A percentile compares a stretch with the other conserved stretches of the same genome.
Evolutionary conservation across 2,329 filamentous ascomycete genomes (phyloP).

Genomic region (Botrytis galanthina): DNA sequence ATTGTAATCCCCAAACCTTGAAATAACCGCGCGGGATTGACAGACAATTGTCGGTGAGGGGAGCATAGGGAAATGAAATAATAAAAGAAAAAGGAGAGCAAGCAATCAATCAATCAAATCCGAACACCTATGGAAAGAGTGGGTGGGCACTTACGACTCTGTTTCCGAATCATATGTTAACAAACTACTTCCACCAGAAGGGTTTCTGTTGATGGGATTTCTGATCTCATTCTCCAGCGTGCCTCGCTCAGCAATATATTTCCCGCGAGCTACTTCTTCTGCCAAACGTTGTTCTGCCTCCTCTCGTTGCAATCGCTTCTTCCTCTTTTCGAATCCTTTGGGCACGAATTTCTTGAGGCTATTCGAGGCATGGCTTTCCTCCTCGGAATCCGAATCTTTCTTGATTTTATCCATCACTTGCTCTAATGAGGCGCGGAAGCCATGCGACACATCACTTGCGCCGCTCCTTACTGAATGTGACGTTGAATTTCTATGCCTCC

Average conservation of each 20-base stretch:
- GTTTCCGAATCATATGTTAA: conserved; percentile 38
- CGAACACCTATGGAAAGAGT: conserved; percentile 17
- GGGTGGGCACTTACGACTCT: conserved; percentile 37
- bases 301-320: conserved; percentile 48
- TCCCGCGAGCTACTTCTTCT: conserved; percentile 39
- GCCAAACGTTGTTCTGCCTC: conserved; percentile 43
- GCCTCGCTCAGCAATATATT: conserved; percentile 37
- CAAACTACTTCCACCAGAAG: conserved; percentile 30
- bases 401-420: conserved; percentile 33
- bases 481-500: conserved; percentile 29
- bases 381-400: conserved; percentile 27
- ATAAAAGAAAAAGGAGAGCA: conserved; percentile 1
- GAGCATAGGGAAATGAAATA: conserved; percentile 1
- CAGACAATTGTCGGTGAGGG: not conserved
- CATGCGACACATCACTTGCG: conserved; percentile 27
- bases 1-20: conserved; percentile 16
- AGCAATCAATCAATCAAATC: conserved; percentile 7
- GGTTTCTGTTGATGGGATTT: conserved; percentile 14
- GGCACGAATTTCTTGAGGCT: conserved; percentile 53
- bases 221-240: conserved; percentile 35
- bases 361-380: conserved; percentile 33
- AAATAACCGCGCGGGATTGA: not conserved
- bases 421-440: conserved; percentile 31
- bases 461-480: conserved; percentile 34
- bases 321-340: conserved; percentile 50